Percentiles rank a stretch among this genome's conserved stretches.
Conservation (phyloP, 768 basidiomycete genomes). For the Lentinula sp. region DNA sequence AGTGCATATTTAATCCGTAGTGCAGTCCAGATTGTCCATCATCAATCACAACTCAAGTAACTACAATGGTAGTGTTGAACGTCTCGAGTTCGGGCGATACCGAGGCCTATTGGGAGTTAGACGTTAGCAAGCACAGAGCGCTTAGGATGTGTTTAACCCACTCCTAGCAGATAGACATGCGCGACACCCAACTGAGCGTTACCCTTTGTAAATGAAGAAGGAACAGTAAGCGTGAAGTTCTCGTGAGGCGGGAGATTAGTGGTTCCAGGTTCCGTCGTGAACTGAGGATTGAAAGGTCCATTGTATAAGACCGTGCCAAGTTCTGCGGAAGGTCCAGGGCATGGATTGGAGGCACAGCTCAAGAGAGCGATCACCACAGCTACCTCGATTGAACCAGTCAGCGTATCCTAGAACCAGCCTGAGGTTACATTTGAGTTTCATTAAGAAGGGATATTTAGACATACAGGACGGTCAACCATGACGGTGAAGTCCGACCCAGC, state of each 20-base stretch:
- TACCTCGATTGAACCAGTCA: conserved; percentile 22
- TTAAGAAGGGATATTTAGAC: conserved; percentile 7
- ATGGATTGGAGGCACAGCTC: conserved; percentile 13
- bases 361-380: conserved; percentile 21
- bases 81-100: neutral
- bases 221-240: conserved; percentile 32
- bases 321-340: neutral
- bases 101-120: neutral
- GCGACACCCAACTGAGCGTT: conserved; percentile 21
- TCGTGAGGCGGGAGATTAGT: conserved; percentile 21
- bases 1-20: neutral
- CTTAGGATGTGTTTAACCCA: conserved; percentile 14
- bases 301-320: conserved; percentile 30
- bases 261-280: neutral
- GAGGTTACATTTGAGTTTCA: neutral
- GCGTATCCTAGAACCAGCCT: neutral
- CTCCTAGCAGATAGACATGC: conserved; percentile 26
- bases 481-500: conserved; percentile 34
- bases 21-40: neutral
- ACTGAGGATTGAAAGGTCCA: conserved; percentile 21
- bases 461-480: conserved; percentile 43
- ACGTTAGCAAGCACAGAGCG: neutral
- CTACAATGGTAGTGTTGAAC: neutral
- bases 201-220: conserved; percentile 14
- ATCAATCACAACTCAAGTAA: neutral